Conservation (phyloP, 2,329 filamentous ascomycete genomes). For the Penicillium sp. region DNA sequence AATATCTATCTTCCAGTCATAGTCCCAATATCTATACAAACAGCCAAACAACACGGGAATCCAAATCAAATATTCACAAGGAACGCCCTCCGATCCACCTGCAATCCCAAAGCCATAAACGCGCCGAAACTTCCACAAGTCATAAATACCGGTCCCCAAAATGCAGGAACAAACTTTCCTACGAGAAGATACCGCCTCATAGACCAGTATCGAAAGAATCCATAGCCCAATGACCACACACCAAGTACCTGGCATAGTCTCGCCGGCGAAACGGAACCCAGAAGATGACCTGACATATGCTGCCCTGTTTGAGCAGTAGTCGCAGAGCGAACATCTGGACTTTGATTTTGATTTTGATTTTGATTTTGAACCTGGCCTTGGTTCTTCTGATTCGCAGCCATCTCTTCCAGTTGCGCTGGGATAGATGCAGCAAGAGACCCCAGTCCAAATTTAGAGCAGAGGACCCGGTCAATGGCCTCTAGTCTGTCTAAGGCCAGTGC, state of each 20-base stretch:
- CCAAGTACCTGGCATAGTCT: slow-evolving; percentile 27
- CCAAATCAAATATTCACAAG: neutral
- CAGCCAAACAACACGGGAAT: neutral
- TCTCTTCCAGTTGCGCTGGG: neutral
- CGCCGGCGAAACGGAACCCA: slow-evolving; percentile 11
- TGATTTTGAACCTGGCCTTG: neutral
- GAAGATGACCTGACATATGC: neutral
- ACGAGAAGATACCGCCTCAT: slow-evolving; percentile 25
- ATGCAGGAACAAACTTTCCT: slow-evolving; percentile 29
- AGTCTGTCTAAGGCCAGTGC: slow-evolving; percentile 30
- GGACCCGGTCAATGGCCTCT: slow-evolving; percentile 27
- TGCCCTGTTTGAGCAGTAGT: neutral
- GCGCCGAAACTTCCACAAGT: slow-evolving; percentile 21
- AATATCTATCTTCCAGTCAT: neutral
- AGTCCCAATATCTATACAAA: neutral
- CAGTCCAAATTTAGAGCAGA: slow-evolving; percentile 15
- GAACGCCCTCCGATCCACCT: slow-evolving; percentile 11
- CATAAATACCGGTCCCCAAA: slow-evolving; percentile 33
- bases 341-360: neutral
- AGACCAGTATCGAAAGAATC: slow-evolving; percentile 28
- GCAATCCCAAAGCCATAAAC: slow-evolving; percentile 17
- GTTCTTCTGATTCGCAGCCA: neutral
- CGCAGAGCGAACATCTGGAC: neutral
- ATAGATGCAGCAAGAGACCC: neutral
- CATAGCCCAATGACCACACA: slow-evolving; percentile 30